Base-by-base conservation (phyloP, 177 flowering plant species). In the Telopea speciosissima region DNA sequence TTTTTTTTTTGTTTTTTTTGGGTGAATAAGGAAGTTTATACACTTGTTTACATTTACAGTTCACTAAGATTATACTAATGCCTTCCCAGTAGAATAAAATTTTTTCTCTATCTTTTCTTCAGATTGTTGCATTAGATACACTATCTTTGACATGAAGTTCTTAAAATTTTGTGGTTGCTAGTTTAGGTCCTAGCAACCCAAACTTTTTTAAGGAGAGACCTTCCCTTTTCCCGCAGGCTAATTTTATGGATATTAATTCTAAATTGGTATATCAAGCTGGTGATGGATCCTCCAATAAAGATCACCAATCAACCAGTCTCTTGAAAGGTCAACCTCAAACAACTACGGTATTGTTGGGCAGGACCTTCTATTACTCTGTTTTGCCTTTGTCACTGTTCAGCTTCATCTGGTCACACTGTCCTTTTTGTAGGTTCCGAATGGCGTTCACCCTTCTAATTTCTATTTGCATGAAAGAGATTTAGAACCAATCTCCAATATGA, bases 161-260 rank as follows among this genome's bases (percentile, higher is more conserved):
- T 36, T 36, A 12, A 56, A 56, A 56, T 4, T n/a, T 56, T 56
- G 61, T 26, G 16, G 7, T 24, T 64, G 13, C 54, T 64, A 52
- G 24, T 52, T 28, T n/a, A 62, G 68, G 52, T 68, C 45, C 22
- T 74, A 63, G 67, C 31, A n/a, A 25, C 40, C 58, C 40, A 69
- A 62, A 17, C 62, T 56, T 69, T 60, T 49, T 25, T 23, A 63
- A 69, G 13, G 44, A 64, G 69, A 56, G 31, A 19, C 28, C 19
- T 66, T 74, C 75, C 23, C 74, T 72, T 75, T 62, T 61, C 23
- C 69, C 49, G 64, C 90, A 89, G 96, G 90, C 86, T 62, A 83
- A 73, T 76, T 72, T 84, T 19, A 65, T 69, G 71, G 87, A 85
- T 26, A 26, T 77, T 59, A 79, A 73, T 49, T 67, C 77, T 52